Base-by-base conservation (phyloP, 148 eudicot species). In the Agrostemma githago region DNA sequence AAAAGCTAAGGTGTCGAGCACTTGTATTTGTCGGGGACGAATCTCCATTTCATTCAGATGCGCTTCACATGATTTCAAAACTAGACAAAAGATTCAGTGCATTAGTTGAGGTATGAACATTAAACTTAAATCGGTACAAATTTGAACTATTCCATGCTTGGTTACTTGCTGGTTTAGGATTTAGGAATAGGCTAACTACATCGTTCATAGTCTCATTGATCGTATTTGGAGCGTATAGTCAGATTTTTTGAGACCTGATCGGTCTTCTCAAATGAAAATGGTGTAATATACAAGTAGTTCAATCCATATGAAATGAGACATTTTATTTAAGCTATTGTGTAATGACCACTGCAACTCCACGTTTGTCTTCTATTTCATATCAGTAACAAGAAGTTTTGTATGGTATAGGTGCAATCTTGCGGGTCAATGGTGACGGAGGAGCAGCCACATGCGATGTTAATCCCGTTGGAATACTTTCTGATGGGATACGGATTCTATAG, bases 371-470 rank as follows among this genome's bases (percentile, higher is more conserved):
- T 26, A 26, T 26, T 26, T 26, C 34, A 26, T 26, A 26, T 26
- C 46, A 37, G 41, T 74, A 15, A 62, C 37, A 37, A 70, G 12
- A 46, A 26, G 26, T 44, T 48, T 48, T 41, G 53, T 58, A 3
- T 34, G 6, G 20, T 74, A 71, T 81, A 96, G 99, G 99, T 96
- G 34, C 97, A 89, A 73, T 80, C 82, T 62, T 96, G 99, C 72
- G 97, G 99, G 76, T 96, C 99, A 72, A 83, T 96, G 93, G 97
- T 96, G 70, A 96, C 97, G 44, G 94, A 96, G 71, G 99, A 96
- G 86, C 97, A 96, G 74, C 97, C 99, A 2, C 96, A 89, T 68
- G 99, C 97, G 56, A 96, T 96, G 95, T 66, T 96, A 63, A 85
- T 92, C 72, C 97, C 99, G 0, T 70, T 92, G 88, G 96, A 92